Evolutionary conservation across 306 rosid species (phyloP), one percentile per base, ranked within the genome.

Genomic region (Castanea mollissima): DNA sequence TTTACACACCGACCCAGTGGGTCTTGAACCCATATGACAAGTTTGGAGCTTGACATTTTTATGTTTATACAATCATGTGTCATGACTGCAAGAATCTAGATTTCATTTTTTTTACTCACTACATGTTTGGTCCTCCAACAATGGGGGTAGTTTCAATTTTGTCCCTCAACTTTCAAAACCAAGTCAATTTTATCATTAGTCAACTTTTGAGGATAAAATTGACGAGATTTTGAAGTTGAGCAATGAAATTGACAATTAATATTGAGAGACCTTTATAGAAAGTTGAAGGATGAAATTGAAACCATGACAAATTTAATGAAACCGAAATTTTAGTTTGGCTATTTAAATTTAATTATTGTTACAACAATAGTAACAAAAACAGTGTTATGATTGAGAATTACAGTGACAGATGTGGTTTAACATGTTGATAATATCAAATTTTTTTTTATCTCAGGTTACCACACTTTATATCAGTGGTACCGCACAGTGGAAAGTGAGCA

Each of bases 391-490:
- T 62, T 63, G 20, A 63, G 6, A 63, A 29, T 59, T 18, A 63
- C 38, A 29, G 35, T 63, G 31, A 63, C 69, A 14, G 16, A 29
- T 29, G 11, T 63, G 20, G 69, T 63, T 59, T 29, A 29, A 63
- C 0, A 15, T 63, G 41, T 38, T 6, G 56, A 51, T 76, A 71
- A 46, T 76, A 74, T 60, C 32, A 59, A 6, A 0, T 23, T 0
- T 23, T 44, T 52, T 69, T 85, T 71, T 69, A 34, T 84, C 70
- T 49, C 92, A 95, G 99, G 98, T 49, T 95, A 93, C 86, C 99
- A 95, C 82, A 88, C 94, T 79, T 87, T 93, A 82, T 91, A 95
- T 84, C 88, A 93, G 85, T 95, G 97, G 98, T 95, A 95, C 77
- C 91, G 76, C 76, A 75, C 94, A 11, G 88, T 87, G 83, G 99